Conservation (phyloP, 2,329 filamentous ascomycete genomes). For the Ascochyta koolunga region DNA sequence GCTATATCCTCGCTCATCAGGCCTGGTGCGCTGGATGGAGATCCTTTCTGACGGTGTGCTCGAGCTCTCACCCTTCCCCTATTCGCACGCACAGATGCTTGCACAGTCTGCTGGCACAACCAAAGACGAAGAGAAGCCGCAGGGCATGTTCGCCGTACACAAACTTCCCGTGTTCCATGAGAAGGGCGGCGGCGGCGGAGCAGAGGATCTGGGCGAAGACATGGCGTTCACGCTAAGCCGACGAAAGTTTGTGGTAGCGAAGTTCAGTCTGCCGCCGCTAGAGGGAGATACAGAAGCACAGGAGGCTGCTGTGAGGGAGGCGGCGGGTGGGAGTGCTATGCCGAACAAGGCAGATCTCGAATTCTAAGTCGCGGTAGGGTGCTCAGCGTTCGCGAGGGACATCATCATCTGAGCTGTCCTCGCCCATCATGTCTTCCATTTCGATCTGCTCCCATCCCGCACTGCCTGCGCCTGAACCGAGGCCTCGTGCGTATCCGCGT, state of each 20-base stretch:
- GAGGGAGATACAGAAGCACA: constrained; percentile 74
- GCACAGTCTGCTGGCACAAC: constrained; percentile 57
- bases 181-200: constrained; percentile 78
- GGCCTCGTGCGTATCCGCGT: constrained; percentile 61
- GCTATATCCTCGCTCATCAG: constrained; percentile 76
- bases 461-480: constrained; percentile 59
- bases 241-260: constrained; percentile 81
- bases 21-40: constrained; percentile 85
- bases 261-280: constrained; percentile 86
- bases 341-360: constrained; percentile 65
- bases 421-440: constrained; percentile 64
- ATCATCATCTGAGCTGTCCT: constrained; percentile 42
- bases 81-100: constrained; percentile 58
- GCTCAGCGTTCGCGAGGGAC: constrained; percentile 4
- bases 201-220: constrained; percentile 73
- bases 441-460: constrained; percentile 67
- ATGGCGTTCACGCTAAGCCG: constrained; percentile 89
- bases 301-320: constrained; percentile 50
- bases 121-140: constrained; percentile 73
- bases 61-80: constrained; percentile 78
- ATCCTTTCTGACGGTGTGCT: constrained; percentile 82
- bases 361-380: constrained; percentile 54
- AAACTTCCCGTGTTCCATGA: constrained; percentile 85
- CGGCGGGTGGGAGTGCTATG: constrained; percentile 58
- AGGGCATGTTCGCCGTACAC: constrained; percentile 85